phyloP scores from a whole-genome alignment of 2,329 filamentous ascomycete species.

The Sporothrix euskadiensis region DNA sequence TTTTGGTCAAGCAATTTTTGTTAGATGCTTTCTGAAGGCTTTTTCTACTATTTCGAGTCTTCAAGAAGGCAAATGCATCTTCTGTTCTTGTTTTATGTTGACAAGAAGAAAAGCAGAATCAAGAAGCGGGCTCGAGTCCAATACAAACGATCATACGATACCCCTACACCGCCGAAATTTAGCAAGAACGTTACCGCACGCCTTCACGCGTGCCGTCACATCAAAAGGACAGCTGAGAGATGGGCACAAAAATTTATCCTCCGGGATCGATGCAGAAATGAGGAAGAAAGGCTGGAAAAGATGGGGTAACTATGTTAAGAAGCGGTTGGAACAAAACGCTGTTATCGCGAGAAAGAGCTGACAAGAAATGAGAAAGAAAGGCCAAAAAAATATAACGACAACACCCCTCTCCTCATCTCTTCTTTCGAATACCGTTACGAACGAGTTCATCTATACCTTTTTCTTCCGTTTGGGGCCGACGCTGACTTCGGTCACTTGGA shows the following conservation, averaged over 20 bases:
- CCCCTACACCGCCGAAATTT: neutral
- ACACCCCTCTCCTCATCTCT: no score
- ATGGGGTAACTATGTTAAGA: neutral
- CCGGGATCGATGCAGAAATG: neutral
- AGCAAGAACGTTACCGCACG: neutral
- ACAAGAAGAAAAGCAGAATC: neutral
- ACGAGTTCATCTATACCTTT: neutral
- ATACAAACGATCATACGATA: neutral
- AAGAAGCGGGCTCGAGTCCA: neutral
- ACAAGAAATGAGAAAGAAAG: neutral
- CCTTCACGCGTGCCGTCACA: neutral
- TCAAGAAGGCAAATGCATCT: no score
- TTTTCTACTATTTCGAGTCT: no score
- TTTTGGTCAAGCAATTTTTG: neutral
- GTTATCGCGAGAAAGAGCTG: neutral
- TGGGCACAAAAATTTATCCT: neutral
- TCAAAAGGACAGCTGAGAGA: neutral
- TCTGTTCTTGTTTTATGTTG: neutral
- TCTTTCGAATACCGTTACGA: neutral
- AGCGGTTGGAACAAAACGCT: neutral
- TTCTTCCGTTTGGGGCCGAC: slow-evolving; percentile 42
- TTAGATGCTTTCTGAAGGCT: neutral
- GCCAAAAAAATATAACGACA: neutral
- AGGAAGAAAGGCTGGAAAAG: neutral
- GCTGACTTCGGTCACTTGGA: slow-evolving; percentile 47